These are phyloP conservation scores for Candida gorgasii DNA, from an alignment of 805 yeast species.

Conservation along the genomic window DNA sequence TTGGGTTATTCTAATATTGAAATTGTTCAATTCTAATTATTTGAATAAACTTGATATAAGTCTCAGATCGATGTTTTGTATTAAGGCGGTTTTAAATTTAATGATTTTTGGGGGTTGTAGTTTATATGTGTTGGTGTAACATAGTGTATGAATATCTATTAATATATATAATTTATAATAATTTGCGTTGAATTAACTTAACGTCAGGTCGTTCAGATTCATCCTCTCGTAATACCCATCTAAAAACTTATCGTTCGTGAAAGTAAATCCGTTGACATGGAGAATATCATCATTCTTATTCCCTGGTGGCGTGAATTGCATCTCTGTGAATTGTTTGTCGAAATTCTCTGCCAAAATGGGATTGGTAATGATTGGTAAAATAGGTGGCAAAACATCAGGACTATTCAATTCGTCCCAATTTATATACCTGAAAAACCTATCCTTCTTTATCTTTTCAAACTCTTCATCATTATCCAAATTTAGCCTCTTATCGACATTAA, in stretches of 20 bases:
- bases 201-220: neutral
- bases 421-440: slow-evolving; percentile 40
- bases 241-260: slow-evolving; percentile 39
- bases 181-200: neutral
- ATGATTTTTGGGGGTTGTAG: slow-evolving; percentile 11
- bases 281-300: slow-evolving; percentile 30
- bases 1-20: slow-evolving; percentile 13
- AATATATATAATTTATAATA: neutral
- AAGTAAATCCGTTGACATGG: slow-evolving; percentile 43
- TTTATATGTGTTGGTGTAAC: slow-evolving; percentile 1
- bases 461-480: slow-evolving; percentile 34
- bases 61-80: slow-evolving; percentile 3
- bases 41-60: slow-evolving; percentile 12
- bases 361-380: slow-evolving; percentile 44
- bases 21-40: slow-evolving; percentile 24
- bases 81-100: slow-evolving; percentile 11
- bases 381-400: slow-evolving; percentile 34
- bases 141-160: slow-evolving; percentile 5
- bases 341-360: slow-evolving; percentile 48
- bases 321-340: slow-evolving; percentile 42
- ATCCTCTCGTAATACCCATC: slow-evolving; percentile 10
- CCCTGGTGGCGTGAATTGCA: slow-evolving; percentile 37
- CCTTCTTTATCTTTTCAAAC: slow-evolving; percentile 33
- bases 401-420: slow-evolving; percentile 35
- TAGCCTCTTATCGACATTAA: slow-evolving; percentile 37